These are phyloP conservation scores for Typha latifolia DNA, from an alignment of 176 grass and related monocot species.

Conservation along the genomic window DNA sequence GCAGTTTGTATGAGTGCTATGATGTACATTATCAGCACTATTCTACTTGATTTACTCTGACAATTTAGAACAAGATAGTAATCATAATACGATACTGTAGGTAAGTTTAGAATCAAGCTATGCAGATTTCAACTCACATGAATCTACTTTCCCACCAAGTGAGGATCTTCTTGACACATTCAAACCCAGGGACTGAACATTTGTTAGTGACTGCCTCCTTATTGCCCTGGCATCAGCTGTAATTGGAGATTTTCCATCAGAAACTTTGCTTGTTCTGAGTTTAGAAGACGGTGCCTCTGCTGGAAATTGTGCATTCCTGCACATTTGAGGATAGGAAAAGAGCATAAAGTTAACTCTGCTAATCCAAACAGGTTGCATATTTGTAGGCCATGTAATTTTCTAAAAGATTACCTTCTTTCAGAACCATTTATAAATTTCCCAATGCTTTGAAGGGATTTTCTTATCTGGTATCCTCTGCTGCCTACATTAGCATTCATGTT, in stretches of 20 bases:
- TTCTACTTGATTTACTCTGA: not conserved
- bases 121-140: slow-evolving; percentile 33
- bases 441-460: slow-evolving; percentile 80
- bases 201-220: slow-evolving; percentile 65
- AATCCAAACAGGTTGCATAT: not conserved
- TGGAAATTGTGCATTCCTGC: slow-evolving; percentile 38
- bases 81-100: not conserved
- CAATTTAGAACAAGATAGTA: too few relatives aligned
- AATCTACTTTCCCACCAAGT: slow-evolving; percentile 58
- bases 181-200: slow-evolving; percentile 22
- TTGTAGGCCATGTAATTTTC: not conserved
- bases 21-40: too few relatives aligned
- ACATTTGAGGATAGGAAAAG: slow-evolving; percentile 23
- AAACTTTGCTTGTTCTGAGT: slow-evolving; percentile 12
- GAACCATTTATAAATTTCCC: slow-evolving; percentile 73
- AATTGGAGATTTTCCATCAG: slow-evolving; percentile 26
- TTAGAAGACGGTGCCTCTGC: slow-evolving; percentile 38
- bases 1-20: too few relatives aligned
- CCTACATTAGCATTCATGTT: slow-evolving; percentile 24
- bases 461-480: slow-evolving; percentile 67
- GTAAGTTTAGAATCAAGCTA: not conserved
- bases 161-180: slow-evolving; percentile 70
- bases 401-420: slow-evolving; percentile 53
- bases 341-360: slow-evolving; percentile 5
- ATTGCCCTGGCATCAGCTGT: slow-evolving; percentile 33